Evolutionary conservation across 192 early-diverging fungal genomes (phyloP).

Genomic region (Gamsiella multidivaricata): DNA sequence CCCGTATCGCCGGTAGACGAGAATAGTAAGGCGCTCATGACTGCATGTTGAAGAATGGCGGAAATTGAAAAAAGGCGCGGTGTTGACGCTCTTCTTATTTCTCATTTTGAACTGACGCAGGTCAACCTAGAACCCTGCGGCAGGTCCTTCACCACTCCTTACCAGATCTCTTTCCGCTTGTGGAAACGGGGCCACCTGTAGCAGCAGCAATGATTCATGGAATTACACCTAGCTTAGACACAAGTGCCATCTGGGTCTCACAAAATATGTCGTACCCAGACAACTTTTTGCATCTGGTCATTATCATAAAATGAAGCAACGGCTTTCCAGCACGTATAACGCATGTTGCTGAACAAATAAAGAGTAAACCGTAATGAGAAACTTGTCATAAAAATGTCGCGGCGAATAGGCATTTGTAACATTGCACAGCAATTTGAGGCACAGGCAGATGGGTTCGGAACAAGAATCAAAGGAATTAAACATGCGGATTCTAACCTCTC

Average conservation of each 20-base stretch:
- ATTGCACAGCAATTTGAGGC: no score
- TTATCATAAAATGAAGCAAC: constrained; percentile 45
- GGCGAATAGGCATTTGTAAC: no score
- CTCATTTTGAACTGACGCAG: no score
- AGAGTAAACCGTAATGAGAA: background rate
- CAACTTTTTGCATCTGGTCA: constrained; percentile 85
- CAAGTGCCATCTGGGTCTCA: constrained; percentile 80
- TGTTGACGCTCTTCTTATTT: no score
- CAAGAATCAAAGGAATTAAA: no score
- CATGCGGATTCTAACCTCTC: no score
- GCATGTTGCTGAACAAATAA: background rate
- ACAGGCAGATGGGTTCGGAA: no score
- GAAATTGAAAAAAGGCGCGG: background rate
- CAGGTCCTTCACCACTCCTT: constrained; percentile 62
- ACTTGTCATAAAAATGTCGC: no score
- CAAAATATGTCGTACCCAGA: constrained; percentile 82
- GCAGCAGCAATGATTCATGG: constrained; percentile 76
- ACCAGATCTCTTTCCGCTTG: constrained; percentile 56
- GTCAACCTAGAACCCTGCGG: constrained; percentile 49
- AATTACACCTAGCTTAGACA: constrained; percentile 72
- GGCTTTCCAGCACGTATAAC: background rate
- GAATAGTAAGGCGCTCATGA: no score
- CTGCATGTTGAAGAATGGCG: no score
- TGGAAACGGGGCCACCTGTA: constrained; percentile 51
- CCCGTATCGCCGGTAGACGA: constrained; percentile 61